phyloP scores from a whole-genome alignment of 805 yeast genomes.

The Naumovozyma baii region DNA sequence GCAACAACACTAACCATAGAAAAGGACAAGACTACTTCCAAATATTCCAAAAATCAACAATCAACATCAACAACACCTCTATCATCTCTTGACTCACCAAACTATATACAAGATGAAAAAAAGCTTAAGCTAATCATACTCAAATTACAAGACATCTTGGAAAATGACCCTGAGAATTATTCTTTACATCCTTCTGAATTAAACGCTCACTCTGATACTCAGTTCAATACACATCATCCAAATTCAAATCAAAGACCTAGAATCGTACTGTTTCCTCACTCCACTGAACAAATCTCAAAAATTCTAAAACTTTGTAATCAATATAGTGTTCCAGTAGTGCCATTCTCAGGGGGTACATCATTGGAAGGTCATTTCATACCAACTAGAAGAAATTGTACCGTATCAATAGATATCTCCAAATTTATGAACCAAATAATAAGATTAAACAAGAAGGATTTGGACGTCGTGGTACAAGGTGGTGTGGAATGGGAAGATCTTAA shows the following conservation, averaged over 20 bases:
- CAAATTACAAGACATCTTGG: conserved; percentile 34
- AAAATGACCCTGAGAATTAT: conserved; percentile 28
- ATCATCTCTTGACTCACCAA: conserved; percentile 14
- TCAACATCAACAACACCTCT: conserved; percentile 15
- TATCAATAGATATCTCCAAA: conserved; percentile 48
- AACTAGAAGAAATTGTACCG: conserved; percentile 56
- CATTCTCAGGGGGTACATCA: conserved; percentile 70
- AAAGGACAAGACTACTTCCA: neutral
- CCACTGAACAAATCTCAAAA: conserved; percentile 57
- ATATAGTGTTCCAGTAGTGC: conserved; percentile 60
- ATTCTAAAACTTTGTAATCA: conserved; percentile 54
- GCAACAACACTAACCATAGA: neutral
- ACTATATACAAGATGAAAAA: conserved; percentile 30
- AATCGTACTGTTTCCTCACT: conserved; percentile 50
- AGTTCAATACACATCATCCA: conserved; percentile 57
- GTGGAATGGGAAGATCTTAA: conserved; percentile 70
- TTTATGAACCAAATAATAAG: conserved; percentile 47
- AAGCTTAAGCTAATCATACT: conserved; percentile 34
- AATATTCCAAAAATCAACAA: neutral
- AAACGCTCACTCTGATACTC: conserved; percentile 48
- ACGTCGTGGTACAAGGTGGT: conserved; percentile 67
- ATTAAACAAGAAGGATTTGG: conserved; percentile 56
- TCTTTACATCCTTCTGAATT: conserved; percentile 34
- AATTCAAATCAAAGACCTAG: conserved; percentile 46
- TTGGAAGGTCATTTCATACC: conserved; percentile 75